These are phyloP conservation scores for Chlorophyllum brunneum DNA, from an alignment of 768 basidiomycete genomes.

Conservation along the genomic window DNA sequence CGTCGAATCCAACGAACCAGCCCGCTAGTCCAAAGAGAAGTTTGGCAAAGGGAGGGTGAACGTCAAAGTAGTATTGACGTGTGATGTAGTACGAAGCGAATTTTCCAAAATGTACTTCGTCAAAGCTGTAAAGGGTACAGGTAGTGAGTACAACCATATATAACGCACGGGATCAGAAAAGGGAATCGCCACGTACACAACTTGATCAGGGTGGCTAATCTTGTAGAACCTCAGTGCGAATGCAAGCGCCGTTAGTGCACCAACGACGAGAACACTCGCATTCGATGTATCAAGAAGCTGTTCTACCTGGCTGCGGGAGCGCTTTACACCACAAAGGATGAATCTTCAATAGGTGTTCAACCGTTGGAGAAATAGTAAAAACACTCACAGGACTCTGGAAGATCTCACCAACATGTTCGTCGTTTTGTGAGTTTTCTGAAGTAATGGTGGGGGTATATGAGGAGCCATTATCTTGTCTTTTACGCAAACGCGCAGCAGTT, in stretches of 20 bases:
- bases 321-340: slow-evolving; percentile 26
- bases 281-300: slow-evolving; percentile 56
- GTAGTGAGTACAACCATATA: background rate
- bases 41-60: slow-evolving; percentile 97
- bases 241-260: slow-evolving; percentile 65
- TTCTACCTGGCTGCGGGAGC: slow-evolving; percentile 57
- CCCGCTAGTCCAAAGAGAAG: slow-evolving; percentile 90
- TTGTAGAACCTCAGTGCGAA: slow-evolving; percentile 90
- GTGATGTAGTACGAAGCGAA: slow-evolving; percentile 93
- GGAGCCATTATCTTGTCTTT: slow-evolving; percentile 16
- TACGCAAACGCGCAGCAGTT: slow-evolving; percentile 13
- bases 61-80: slow-evolving; percentile 98
- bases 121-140: slow-evolving; percentile 57
- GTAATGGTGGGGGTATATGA: slow-evolving; percentile 17
- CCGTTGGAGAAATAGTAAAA: background rate
- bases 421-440: slow-evolving; percentile 38
- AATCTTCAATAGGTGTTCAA: background rate
- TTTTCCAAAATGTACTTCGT: slow-evolving; percentile 98
- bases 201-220: slow-evolving; percentile 91
- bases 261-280: slow-evolving; percentile 61
- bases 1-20: slow-evolving; percentile 96
- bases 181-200: slow-evolving; percentile 61
- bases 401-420: slow-evolving; percentile 48
- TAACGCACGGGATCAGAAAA: background rate
- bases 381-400: slow-evolving; percentile 46